Evolutionary conservation across 202 grass and related monocot genomes (phyloP), one percentile per base, ranked within the genome.

Genomic region (Panicum virgatum): DNA sequence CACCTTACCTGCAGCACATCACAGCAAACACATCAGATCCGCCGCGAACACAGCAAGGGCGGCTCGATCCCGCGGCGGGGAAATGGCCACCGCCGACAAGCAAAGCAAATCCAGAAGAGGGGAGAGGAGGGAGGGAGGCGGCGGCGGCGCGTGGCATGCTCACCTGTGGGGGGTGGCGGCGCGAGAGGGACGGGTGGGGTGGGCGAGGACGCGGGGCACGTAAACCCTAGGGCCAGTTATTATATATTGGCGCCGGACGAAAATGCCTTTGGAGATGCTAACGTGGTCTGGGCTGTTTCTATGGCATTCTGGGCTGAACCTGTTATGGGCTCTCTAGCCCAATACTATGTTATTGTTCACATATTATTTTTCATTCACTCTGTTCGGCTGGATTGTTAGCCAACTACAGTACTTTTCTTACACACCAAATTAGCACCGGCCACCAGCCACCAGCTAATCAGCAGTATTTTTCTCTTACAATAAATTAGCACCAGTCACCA

Each of bases 151-250:
- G n/a, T 1, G 16, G 6, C 5, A 19, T 3, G 47, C 29, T 70
- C 66, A 84, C 86, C 76, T 80, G 75, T 8, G 26, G 12, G 40
- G 25, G 43, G 26, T 27, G 86, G 79, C 38, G 85, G 86, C 80
- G 66, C 61, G 22, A 23, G 1, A n/a, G 48, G 75, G 66, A 50
- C 18, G 60, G 69, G 45, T 12, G 37, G 12, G 42, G 12, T 20
- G 73, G 52, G 75, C 47, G 73, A 23, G 68, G 62, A 80, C 34
- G 68, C 46, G 52, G 13, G 32, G 86, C 42, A 37, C 1, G 76
- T 80, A 80, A 88, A 88, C 86, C 86, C 86, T 88, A 88, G 76
- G 52, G n/a, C 30, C 3, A 43, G 32, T 9, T 14, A n/a, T n/a
- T 68, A 69, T 88, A 84, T 88, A 88, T 27, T 86, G 30, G 0